Percentiles rank a stretch among this genome's conserved stretches.
These are phyloP conservation scores for Yamadazyma triangularis DNA, from an alignment of 1,139 yeast species.

Conservation along the genomic window DNA sequence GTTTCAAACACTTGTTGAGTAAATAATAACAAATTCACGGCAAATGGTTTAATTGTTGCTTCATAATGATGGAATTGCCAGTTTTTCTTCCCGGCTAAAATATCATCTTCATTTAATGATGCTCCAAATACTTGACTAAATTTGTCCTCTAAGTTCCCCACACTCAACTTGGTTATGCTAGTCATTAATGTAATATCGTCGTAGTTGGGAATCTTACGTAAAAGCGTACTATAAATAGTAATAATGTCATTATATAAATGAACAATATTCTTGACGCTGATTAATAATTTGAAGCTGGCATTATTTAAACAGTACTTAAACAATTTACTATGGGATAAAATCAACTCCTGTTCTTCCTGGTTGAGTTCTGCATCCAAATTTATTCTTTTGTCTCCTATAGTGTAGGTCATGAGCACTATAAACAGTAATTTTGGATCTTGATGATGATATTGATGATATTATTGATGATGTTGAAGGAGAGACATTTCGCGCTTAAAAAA, in stretches of 20 bases:
- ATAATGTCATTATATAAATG: constrained; percentile 38
- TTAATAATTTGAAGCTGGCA: constrained; percentile 24
- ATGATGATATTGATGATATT: no score
- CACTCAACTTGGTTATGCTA: constrained; percentile 16
- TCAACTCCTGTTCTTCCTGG: constrained; percentile 21
- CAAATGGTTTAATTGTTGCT: constrained; percentile 17
- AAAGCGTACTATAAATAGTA: constrained; percentile 37
- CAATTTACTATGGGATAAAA: constrained; percentile 25
- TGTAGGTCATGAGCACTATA: constrained; percentile 35
- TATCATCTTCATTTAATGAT: constrained; percentile 5
- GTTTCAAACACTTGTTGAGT: constrained; percentile 19
- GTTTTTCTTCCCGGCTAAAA: constrained; percentile 8
- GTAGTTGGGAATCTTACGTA: constrained; percentile 37
- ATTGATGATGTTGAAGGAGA: no score
- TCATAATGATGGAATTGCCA: constrained; percentile 32
- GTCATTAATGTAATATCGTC: constrained; percentile 41
- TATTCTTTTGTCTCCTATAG: constrained; percentile 28
- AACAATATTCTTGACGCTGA: constrained; percentile 26
- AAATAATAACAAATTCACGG: constrained; percentile 18
- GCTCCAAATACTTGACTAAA: constrained; percentile 27
- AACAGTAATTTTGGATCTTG: no score
- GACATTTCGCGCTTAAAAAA: no score
- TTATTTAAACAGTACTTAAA: constrained; percentile 33
- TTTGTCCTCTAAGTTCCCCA: constrained; percentile 29
- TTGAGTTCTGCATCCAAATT: constrained; percentile 18